Evolutionary conservation across 495 filamentous ascomycete species (phyloP).

Genomic region (Hypoxylon perforatum): DNA sequence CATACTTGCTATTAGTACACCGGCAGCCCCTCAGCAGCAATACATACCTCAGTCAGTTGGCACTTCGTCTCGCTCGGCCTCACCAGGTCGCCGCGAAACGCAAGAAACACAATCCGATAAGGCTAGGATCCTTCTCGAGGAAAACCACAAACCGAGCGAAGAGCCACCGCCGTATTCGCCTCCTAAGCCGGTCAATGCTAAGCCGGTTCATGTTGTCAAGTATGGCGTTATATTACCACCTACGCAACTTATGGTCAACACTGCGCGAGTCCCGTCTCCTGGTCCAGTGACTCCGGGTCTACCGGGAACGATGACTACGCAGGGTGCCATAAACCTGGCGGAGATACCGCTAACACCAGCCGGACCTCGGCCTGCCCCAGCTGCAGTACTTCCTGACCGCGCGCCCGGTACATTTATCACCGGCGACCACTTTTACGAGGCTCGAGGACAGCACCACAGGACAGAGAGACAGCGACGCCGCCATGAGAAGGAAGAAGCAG

Average conservation of each 20-base stretch:
- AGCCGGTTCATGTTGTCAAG: too few species aligned
- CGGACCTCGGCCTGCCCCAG: constrained; percentile 19
- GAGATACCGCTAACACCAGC: constrained; percentile 55
- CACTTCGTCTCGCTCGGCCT: constrained; percentile 21
- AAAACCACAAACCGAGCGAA: constrained; percentile 42
- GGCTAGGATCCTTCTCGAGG: constrained; percentile 48
- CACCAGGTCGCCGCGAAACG: constrained; percentile 33
- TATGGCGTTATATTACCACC: constrained; percentile 56
- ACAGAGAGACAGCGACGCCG: constrained; percentile 63
- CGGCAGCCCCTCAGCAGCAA: constrained; percentile 26
- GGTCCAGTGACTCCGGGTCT: constrained; percentile 54
- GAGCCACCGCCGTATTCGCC: constrained; percentile 59
- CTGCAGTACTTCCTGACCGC: constrained; percentile 48
- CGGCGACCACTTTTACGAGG: constrained; percentile 49
- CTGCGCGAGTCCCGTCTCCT: constrained; percentile 57
- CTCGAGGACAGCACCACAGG: constrained; percentile 47
- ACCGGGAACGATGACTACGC: constrained; percentile 59
- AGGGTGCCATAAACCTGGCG: constrained; percentile 54
- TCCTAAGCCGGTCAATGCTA: constrained; percentile 43
- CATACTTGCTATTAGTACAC: constrained; percentile 27
- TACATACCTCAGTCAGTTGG: constrained; percentile 12
- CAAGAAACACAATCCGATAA: constrained; percentile 52
- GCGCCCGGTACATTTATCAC: constrained; percentile 51
- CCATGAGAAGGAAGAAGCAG: constrained; percentile 71
- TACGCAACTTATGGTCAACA: constrained; percentile 41